These are phyloP conservation scores for Coccomyxa subellipsoidea DNA, from an alignment of 163 green algal species.

Conservation along the genomic window DNA sequence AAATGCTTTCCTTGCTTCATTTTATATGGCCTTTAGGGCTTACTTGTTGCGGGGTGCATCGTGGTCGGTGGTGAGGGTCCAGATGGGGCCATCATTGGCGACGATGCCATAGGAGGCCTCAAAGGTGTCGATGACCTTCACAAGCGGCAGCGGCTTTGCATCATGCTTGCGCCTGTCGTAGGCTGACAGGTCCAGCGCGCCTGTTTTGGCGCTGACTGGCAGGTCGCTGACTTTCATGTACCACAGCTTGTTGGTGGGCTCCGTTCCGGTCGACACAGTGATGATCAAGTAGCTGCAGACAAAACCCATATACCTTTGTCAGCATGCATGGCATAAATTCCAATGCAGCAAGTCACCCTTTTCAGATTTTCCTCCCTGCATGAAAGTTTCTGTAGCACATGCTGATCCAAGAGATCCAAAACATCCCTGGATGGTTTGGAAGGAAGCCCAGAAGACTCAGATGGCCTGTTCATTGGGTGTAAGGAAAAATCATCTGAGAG, in stretches of 20 bases:
- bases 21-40: too few species aligned
- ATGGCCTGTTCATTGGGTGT: too few species aligned
- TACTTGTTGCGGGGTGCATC: conserved; percentile 74
- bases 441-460: too few species aligned
- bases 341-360: too few species aligned
- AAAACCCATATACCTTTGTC: too few species aligned
- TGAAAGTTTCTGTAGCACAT: too few species aligned
- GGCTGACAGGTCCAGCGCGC: conserved; percentile 45
- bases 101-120: conserved; percentile 70
- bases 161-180: conserved; percentile 39
- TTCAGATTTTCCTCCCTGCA: too few species aligned
- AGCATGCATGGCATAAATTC: neutral
- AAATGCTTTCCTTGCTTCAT: too few species aligned
- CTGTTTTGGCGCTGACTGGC: conserved; percentile 7
- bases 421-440: too few species aligned
- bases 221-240: conserved; percentile 44
- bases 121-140: conserved; percentile 84
- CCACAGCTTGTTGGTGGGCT: conserved; percentile 79
- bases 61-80: conserved; percentile 81
- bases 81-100: conserved; percentile 55
- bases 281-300: conserved; percentile 73
- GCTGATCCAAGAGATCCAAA: too few species aligned
- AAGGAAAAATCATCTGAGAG: too few species aligned
- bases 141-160: conserved; percentile 46
- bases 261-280: conserved; percentile 63